These are phyloP conservation scores for Cinchona pubescens DNA, from an alignment of 257 asterid species.

Conservation along the genomic window DNA sequence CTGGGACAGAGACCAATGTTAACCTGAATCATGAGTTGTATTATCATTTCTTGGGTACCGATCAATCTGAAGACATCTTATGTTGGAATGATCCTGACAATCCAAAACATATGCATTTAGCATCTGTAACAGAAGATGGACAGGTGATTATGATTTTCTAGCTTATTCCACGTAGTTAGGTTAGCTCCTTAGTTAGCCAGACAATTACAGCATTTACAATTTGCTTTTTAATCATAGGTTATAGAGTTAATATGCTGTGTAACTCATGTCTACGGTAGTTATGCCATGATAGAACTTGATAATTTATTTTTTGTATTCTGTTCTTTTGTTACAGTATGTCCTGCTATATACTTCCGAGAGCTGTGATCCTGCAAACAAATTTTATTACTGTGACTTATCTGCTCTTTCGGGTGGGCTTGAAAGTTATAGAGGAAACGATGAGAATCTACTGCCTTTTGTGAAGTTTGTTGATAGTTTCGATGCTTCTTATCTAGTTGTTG, in stretches of 20 bases:
- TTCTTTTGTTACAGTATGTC: slow-evolving; percentile 64
- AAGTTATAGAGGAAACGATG: slow-evolving; percentile 50
- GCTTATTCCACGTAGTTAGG: too few relatives aligned
- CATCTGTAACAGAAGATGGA: too few relatives aligned
- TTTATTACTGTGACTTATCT: slow-evolving; percentile 75
- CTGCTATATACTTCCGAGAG: slow-evolving; percentile 50
- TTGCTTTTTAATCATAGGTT: neutral
- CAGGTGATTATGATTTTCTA: too few relatives aligned
- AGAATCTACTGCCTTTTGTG: slow-evolving; percentile 65
- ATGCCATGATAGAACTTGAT: too few relatives aligned
- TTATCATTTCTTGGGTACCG: too few relatives aligned
- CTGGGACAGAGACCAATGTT: too few relatives aligned
- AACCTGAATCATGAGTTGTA: too few relatives aligned
- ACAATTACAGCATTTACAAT: neutral
- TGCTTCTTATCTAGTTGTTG: slow-evolving; percentile 64
- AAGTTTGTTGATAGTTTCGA: slow-evolving; percentile 73
- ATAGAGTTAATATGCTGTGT: neutral
- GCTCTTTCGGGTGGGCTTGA: slow-evolving; percentile 63
- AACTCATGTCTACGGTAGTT: neutral
- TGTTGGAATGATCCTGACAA: slow-evolving; percentile 80
- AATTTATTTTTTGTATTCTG: slow-evolving; percentile 5
- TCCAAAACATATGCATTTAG: slow-evolving; percentile 65
- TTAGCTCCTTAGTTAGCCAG: neutral
- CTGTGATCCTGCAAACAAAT: slow-evolving; percentile 87
- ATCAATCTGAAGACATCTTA: slow-evolving; percentile 85